Evolutionary conservation across 2,329 filamentous ascomycete genomes (phyloP), one percentile per base, ranked within the genome.

Genomic region (Colletotrichum lentis): DNA sequence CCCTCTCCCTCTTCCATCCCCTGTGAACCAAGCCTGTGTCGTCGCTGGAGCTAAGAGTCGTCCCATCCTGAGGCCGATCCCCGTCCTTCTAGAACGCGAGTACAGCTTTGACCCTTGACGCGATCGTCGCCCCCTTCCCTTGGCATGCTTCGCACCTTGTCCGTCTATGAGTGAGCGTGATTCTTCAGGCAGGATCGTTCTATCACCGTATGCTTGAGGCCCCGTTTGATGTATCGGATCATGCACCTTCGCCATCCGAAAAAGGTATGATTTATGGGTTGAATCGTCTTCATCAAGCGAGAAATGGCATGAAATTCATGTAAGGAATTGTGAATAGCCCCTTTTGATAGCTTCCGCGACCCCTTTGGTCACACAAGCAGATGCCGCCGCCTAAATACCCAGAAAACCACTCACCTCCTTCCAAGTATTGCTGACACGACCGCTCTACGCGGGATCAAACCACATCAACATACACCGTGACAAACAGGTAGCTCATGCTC

Each of bases 11-110:
- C 18, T 14, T 14, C 12, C 10, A 5, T 14, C 14, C 52, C 52
- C 27, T 35, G 31, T 47, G 54, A 54, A 37, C 64, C 61, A 67
- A 16, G 63, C 22, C 59, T 35, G 14, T 24, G 41, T 41, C 20
- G 43, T n/a, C 54, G 46, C 47, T 64, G 61, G 47, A 50, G n/a
- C 43, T 22, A 53, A 20, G 24, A 47, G 27, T 43, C 46, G 35
- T 67, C 61, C 65, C 65, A 64, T 49, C 61, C 53, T 43, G 20
- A 55, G 46, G 49, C 31, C 11, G 47, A 47, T 53, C 47, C n/a
- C 61, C n/a, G 20, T 64, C 54, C 54, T 64, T 64, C 53, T 59
- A 64, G 61, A 67, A 67, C 61, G 24, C 12, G 24, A 46, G n/a
- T 39, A 12, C 54, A 54, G 35, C 44, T 24, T 27, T 24, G 44